Evolutionary conservation across 2,329 filamentous ascomycete species (phyloP).

Genomic region (Beauveria scarabaeidicola): DNA sequence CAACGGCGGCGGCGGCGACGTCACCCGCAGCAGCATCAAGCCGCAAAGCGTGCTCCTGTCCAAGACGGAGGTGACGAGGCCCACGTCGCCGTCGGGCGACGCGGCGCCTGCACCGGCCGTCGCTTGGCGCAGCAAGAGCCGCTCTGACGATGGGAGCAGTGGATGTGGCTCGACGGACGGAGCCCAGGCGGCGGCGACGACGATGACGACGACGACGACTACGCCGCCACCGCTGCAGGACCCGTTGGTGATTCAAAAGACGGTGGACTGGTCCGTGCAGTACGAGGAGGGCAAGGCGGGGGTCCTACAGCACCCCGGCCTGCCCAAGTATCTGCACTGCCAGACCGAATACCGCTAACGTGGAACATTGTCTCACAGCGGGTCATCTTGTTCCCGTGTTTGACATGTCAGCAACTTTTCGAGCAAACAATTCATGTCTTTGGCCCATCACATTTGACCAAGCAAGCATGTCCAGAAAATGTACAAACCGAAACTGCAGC

Average conservation of each 20-base stretch:
- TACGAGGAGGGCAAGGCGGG: constrained; percentile 1
- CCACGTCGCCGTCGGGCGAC: not conserved
- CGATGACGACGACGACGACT: not conserved
- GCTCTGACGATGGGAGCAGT: not conserved
- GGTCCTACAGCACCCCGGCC: constrained; percentile 6
- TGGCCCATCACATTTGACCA: too few relatives aligned
- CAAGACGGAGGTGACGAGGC: not conserved
- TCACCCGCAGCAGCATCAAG: not conserved
- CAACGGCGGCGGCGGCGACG: not conserved
- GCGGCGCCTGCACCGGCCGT: not conserved
- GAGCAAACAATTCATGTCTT: too few relatives aligned
- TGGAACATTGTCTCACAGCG: too few relatives aligned
- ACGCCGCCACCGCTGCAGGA: not conserved
- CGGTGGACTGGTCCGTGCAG: constrained; percentile 10
- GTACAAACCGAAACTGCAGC: too few relatives aligned
- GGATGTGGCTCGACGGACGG: too few relatives aligned
- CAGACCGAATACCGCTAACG: not conserved
- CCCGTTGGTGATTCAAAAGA: constrained; percentile 8
- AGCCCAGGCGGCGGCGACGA: not conserved
- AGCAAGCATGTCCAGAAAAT: too few relatives aligned
- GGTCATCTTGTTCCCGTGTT: too few relatives aligned
- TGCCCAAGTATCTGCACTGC: not conserved
- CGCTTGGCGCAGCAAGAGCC: not conserved
- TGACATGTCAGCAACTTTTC: too few relatives aligned
- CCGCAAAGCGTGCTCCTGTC: not conserved